These are phyloP conservation scores for Diospyros kaki DNA, from an alignment of 148 eudicot genomes.

Conservation along the genomic window DNA sequence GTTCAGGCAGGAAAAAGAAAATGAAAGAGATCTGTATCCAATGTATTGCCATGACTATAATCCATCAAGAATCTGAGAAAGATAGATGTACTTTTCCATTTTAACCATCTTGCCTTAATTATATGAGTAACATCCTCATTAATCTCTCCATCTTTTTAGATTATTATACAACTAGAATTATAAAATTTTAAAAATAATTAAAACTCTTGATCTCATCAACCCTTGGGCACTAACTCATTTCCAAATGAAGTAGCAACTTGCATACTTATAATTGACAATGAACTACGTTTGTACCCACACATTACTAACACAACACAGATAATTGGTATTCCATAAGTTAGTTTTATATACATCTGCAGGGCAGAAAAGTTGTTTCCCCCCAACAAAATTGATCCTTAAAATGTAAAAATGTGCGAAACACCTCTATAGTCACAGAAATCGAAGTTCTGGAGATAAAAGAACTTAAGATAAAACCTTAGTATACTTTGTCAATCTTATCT, in stretches of 20 bases:
- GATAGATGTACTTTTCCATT: neutral
- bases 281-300: neutral
- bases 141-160: too few species aligned
- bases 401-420: neutral
- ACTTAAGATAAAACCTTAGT: constrained; percentile 47
- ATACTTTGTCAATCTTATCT: constrained; percentile 64
- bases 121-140: neutral
- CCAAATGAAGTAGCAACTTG: neutral
- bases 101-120: neutral
- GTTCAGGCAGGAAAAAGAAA: neutral
- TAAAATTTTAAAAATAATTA: too few species aligned
- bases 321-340: neutral
- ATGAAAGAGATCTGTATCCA: neutral
- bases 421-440: neutral
- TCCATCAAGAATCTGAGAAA: neutral
- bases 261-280: neutral
- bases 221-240: neutral
- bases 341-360: neutral
- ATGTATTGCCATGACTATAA: neutral
- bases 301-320: neutral
- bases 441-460: neutral
- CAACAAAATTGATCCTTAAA: neutral
- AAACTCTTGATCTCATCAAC: neutral
- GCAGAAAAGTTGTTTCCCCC: neutral
- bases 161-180: too few species aligned